phyloP scores from a whole-genome alignment of 2,329 filamentous ascomycete genomes.

The Rhynchosporium agropyri region DNA sequence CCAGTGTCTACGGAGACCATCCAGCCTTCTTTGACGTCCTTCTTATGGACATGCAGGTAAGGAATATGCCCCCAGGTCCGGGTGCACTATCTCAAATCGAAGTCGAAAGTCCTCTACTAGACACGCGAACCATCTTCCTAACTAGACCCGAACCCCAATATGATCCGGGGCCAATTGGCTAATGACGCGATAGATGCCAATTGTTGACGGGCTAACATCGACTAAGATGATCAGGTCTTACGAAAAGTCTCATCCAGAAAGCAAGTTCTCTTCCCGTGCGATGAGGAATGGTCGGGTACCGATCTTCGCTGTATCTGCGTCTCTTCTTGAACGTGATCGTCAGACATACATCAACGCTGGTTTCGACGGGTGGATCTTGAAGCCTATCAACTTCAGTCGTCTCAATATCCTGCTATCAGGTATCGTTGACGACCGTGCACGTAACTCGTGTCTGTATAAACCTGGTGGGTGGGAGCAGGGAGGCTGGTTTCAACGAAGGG shows the following conservation, averaged over 20 bases:
- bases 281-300: conserved; percentile 67
- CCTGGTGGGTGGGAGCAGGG: conserved; percentile 81
- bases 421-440: conserved; percentile 62
- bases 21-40: conserved; percentile 71
- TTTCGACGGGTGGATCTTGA: conserved; percentile 90
- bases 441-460: conserved; percentile 66
- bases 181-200: conserved; percentile 72
- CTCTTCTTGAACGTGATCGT: conserved; percentile 69
- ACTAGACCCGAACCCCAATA: neutral
- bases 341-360: conserved; percentile 74
- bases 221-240: conserved; percentile 80
- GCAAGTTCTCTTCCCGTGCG: conserved; percentile 60
- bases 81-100: neutral
- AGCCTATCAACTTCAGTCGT: conserved; percentile 81
- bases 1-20: conserved; percentile 66
- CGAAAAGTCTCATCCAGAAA: conserved; percentile 58
- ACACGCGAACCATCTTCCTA: conserved; percentile 14
- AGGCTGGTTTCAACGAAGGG: conserved; percentile 68
- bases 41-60: conserved; percentile 90
- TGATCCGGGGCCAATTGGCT: neutral
- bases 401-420: conserved; percentile 70
- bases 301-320: conserved; percentile 86
- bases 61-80: conserved; percentile 32
- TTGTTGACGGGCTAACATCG: conserved; percentile 80
- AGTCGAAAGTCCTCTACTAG: neutral